Conservation (phyloP, 352 stramenopile species). For the Peronospora destructor region DNA sequence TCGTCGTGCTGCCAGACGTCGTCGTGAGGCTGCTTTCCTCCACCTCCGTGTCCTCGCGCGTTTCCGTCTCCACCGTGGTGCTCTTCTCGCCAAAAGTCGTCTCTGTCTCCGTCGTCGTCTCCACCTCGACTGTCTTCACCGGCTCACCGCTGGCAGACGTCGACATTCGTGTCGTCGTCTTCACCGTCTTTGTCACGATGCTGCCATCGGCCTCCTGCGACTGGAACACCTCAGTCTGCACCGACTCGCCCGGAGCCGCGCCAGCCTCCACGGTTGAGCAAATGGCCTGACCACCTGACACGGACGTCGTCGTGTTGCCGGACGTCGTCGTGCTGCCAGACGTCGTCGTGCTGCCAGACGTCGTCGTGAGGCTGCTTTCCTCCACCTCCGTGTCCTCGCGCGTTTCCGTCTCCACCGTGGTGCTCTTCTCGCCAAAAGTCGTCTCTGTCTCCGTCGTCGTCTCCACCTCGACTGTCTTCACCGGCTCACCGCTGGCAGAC, state of each 20-base stretch:
- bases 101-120: constrained; percentile 18
- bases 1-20: constrained; percentile 3
- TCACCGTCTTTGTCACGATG: constrained; percentile 16
- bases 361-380: constrained; percentile 7
- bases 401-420: constrained; percentile 9
- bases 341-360: not conserved
- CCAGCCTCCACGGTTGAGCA: not conserved
- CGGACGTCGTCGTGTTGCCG: constrained; percentile 2
- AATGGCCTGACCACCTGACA: constrained; percentile 2
- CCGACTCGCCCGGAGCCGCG: constrained; percentile 6
- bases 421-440: constrained; percentile 6
- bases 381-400: constrained; percentile 16
- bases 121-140: constrained; percentile 14
- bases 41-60: constrained; percentile 13
- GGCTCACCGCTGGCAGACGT: constrained; percentile 10
- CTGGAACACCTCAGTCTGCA: constrained; percentile 20
- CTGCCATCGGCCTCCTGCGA: constrained; percentile 13
- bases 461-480: constrained; percentile 8
- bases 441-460: constrained; percentile 12
- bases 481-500: not conserved
- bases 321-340: constrained; percentile 4
- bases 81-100: constrained; percentile 14
- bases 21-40: constrained; percentile 10
- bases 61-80: constrained; percentile 18
- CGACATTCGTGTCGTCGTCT: constrained; percentile 7